phyloP scores from a whole-genome alignment of 805 yeast species.

The Candida boidinii region DNA sequence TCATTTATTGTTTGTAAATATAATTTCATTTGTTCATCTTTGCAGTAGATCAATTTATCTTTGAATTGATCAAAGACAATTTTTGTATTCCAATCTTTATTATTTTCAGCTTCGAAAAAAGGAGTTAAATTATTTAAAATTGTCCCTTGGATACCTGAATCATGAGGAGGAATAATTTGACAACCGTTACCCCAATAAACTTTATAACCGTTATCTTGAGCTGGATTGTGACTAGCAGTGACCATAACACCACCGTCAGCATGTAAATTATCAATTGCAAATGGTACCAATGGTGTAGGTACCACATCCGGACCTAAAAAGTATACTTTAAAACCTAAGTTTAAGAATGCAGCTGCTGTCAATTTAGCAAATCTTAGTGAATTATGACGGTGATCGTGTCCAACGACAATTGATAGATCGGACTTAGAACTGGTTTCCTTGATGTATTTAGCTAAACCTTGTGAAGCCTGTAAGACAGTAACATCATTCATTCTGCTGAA shows the following conservation, averaged over 20 bases:
- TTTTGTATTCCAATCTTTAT: conserved; percentile 23
- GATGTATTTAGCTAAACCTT: conserved; percentile 58
- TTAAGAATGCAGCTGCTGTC: conserved; percentile 65
- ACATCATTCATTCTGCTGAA: conserved; percentile 83
- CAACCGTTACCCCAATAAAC: conserved; percentile 93
- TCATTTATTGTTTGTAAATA: conserved; percentile 30
- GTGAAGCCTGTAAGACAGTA: conserved; percentile 85
- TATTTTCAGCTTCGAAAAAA: conserved; percentile 43
- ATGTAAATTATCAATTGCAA: conserved; percentile 51
- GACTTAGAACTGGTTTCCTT: conserved; percentile 22
- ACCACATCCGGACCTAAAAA: conserved; percentile 42
- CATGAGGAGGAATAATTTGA: conserved; percentile 93
- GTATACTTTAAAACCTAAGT: conserved; percentile 62
- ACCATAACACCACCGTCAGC: conserved; percentile 88
- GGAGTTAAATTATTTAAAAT: conserved; percentile 60
- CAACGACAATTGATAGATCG: conserved; percentile 52
- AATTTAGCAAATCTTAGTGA: conserved; percentile 74
- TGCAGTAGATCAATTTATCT: conserved; percentile 27
- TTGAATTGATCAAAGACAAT: conserved; percentile 14
- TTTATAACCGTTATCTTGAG: conserved; percentile 85
- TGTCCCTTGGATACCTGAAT: conserved; percentile 54
- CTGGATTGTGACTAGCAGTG: conserved; percentile 85
- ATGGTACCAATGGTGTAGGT: conserved; percentile 93
- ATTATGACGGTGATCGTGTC: conserved; percentile 86
- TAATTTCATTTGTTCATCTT: conserved; percentile 29